Evolutionary conservation across 1,284 basidiomycete genomes (phyloP).

Genomic region (Cronartium quercuum): DNA sequence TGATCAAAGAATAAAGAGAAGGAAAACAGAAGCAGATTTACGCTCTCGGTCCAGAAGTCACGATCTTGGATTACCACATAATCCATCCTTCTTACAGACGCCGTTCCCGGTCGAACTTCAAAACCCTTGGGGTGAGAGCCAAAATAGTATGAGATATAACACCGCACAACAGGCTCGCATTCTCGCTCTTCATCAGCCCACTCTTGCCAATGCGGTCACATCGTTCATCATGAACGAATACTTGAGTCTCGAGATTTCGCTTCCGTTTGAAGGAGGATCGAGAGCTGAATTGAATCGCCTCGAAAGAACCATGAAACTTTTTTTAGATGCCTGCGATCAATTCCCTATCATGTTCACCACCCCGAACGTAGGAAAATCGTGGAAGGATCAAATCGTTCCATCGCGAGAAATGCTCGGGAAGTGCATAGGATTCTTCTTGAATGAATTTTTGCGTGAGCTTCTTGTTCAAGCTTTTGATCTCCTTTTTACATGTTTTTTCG

Average conservation of each 20-base stretch:
- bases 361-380: conserved; percentile 11
- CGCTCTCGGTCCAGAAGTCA: conserved; percentile 2
- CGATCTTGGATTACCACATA: neutral
- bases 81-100: conserved; percentile 3
- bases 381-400: conserved; percentile 10
- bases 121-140: conserved; percentile 13
- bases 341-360: neutral
- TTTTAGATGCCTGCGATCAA: conserved; percentile 36
- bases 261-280: conserved; percentile 13
- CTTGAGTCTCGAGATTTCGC: neutral
- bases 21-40: conserved; percentile 29
- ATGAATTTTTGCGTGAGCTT: conserved; percentile 31
- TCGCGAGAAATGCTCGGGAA: conserved; percentile 12
- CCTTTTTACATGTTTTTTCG: neutral
- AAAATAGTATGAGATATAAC: conserved; percentile 9
- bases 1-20: conserved; percentile 28
- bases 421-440: conserved; percentile 33
- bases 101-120: conserved; percentile 23
- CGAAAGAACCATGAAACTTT: conserved; percentile 20
- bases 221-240: conserved; percentile 18
- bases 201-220: conserved; percentile 9
- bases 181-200: neutral
- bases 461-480: neutral
- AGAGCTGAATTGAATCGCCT: conserved; percentile 3
- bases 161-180: neutral